These are phyloP conservation scores for Boletellus ananas DNA, from an alignment of 768 basidiomycete species.

Conservation along the genomic window DNA sequence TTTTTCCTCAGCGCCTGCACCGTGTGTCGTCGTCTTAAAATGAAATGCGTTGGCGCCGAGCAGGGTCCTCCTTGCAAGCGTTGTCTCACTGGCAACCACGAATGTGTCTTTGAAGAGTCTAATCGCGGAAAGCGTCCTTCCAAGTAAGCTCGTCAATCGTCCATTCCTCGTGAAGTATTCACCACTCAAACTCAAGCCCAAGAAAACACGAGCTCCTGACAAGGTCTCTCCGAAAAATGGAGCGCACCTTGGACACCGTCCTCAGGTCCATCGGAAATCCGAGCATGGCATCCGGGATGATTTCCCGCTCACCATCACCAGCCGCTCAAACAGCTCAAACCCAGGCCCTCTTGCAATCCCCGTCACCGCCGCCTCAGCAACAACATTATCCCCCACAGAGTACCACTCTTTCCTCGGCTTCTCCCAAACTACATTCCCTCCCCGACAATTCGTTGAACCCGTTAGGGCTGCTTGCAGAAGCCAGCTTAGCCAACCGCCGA, in stretches of 20 bases:
- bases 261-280: constrained; percentile 86
- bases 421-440: constrained; percentile 84
- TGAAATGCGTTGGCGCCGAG: constrained; percentile 91
- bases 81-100: constrained; percentile 72
- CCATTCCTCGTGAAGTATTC: constrained; percentile 22
- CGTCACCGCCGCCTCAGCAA: constrained; percentile 49
- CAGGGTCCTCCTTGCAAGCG: constrained; percentile 91
- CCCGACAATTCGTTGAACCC: constrained; percentile 94
- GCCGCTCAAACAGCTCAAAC: constrained; percentile 44
- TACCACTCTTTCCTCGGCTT: constrained; percentile 37
- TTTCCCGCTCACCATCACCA: constrained; percentile 80
- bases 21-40: constrained; percentile 87
- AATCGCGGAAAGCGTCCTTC: constrained; percentile 89
- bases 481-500: constrained; percentile 72
- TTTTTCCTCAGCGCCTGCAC: constrained; percentile 69
- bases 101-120: constrained; percentile 96
- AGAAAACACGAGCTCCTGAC: constrained; percentile 85
- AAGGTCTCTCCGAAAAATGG: constrained; percentile 84
- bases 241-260: constrained; percentile 88
- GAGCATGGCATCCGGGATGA: constrained; percentile 69
- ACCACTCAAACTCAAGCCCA: constrained; percentile 31
- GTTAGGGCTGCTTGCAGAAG: constrained; percentile 87
- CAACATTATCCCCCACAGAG: constrained; percentile 27
- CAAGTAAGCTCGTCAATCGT: constrained; percentile 48
- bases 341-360: constrained; percentile 54